Evolutionary conservation across 1,139 yeast species (phyloP).

Genomic region (Protomyces inundatus): DNA sequence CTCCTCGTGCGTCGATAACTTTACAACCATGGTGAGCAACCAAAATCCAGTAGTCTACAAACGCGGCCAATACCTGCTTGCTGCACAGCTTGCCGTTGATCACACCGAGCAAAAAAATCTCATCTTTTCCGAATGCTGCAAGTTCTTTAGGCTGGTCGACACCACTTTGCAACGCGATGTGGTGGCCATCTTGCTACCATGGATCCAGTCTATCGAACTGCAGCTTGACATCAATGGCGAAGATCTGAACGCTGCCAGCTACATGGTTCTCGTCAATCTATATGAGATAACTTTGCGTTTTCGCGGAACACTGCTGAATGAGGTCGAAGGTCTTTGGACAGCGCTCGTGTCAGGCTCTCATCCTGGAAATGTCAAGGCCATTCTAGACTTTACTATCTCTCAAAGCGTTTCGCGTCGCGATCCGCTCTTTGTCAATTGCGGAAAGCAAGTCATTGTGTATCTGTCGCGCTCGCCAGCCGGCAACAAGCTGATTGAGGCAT

Average conservation of each 20-base stretch:
- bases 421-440: slow-evolving; percentile 67
- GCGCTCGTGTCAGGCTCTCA: slow-evolving; percentile 73
- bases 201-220: slow-evolving; percentile 78
- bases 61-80: slow-evolving; percentile 65
- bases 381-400: slow-evolving; percentile 62
- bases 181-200: slow-evolving; percentile 73
- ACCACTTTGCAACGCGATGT: slow-evolving; percentile 65
- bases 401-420: slow-evolving; percentile 68
- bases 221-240: slow-evolving; percentile 51
- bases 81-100: slow-evolving; percentile 55
- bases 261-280: slow-evolving; percentile 73
- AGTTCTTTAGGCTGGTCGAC: slow-evolving; percentile 61
- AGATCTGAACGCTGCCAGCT: slow-evolving; percentile 41
- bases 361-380: slow-evolving; percentile 62
- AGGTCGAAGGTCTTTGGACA: slow-evolving; percentile 91
- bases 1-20: slow-evolving; percentile 46
- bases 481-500: slow-evolving; percentile 54
- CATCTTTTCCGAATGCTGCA: slow-evolving; percentile 67
- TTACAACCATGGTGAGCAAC: slow-evolving; percentile 59
- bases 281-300: slow-evolving; percentile 79
- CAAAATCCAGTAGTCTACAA: slow-evolving; percentile 69
- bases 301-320: slow-evolving; percentile 68
- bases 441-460: slow-evolving; percentile 75
- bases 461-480: slow-evolving; percentile 60
- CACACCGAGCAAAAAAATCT: slow-evolving; percentile 56